These are phyloP conservation scores for Teratosphaeria viscida DNA, from an alignment of 2,329 filamentous ascomycete species.

Conservation along the genomic window DNA sequence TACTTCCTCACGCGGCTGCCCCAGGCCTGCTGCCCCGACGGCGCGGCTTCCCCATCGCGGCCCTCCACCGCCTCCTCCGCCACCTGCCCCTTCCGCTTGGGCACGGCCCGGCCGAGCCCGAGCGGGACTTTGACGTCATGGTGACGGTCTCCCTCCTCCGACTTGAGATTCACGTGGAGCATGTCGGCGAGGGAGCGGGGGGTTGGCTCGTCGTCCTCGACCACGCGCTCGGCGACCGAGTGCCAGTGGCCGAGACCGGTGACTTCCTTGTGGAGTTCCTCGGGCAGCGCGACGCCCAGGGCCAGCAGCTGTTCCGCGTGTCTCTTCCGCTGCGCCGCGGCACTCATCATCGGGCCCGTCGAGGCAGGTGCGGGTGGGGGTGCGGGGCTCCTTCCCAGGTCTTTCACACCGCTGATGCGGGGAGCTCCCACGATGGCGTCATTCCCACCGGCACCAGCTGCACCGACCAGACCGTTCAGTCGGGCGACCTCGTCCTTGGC, in stretches of 20 bases:
- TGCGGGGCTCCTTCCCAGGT: conserved; percentile 3
- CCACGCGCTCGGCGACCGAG: conserved; percentile 44
- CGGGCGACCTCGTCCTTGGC: conserved; percentile 78
- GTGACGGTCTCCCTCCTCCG: conserved; percentile 29
- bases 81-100: conserved; percentile 45
- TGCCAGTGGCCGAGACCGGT: conserved; percentile 87
- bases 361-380: conserved; percentile 19
- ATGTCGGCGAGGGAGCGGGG: conserved; percentile 34
- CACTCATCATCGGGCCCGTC: conserved; percentile 28
- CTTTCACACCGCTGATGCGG: conserved; percentile 15
- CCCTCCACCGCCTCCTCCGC: conserved; percentile 55
- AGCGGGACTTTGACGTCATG: conserved; percentile 35
- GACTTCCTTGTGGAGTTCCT: conserved; percentile 67
- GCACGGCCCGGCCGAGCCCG: conserved; percentile 46
- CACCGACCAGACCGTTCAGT: conserved; percentile 61
- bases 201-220: conserved; percentile 14
- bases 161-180: conserved; percentile 20
- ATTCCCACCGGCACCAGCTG: conserved; percentile 4
- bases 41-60: conserved; percentile 41
- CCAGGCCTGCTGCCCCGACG: conserved; percentile 29
- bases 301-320: conserved; percentile 83
- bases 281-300: conserved; percentile 76
- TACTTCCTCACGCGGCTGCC: conserved; percentile 36
- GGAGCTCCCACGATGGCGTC: conserved; percentile 7
- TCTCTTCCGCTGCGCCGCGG: conserved; percentile 60